phyloP scores from a whole-genome alignment of 345 rosid species.

The Moricandia arvensis region DNA sequence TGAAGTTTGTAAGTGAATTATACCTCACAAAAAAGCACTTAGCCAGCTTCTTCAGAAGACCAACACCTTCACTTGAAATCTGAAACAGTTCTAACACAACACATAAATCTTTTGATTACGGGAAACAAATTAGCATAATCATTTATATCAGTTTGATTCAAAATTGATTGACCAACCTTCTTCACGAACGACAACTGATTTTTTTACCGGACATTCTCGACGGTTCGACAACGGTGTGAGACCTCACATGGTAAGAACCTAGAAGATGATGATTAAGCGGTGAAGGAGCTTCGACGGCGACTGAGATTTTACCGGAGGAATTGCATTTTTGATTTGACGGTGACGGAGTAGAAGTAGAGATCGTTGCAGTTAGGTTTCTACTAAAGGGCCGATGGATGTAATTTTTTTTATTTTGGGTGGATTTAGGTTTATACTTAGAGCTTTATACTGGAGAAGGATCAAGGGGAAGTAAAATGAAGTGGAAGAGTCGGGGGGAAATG shows the following conservation, averaged over 20 bases:
- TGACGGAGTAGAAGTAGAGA: neutral
- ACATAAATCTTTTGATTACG: too few relatives aligned
- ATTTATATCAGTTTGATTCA: neutral
- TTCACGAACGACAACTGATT: neutral
- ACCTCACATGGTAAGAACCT: neutral
- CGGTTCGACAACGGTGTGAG: neutral
- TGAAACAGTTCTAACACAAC: too few relatives aligned
- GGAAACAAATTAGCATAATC: neutral
- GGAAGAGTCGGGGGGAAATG: too few relatives aligned
- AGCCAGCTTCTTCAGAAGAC: neutral
- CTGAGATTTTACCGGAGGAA: neutral
- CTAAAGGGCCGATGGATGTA: neutral
- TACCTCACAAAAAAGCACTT: neutral
- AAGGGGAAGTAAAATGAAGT: too few relatives aligned
- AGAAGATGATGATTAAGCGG: neutral
- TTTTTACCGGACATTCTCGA: neutral
- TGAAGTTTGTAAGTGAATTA: neutral
- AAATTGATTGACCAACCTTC: too few relatives aligned
- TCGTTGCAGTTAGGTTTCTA: neutral
- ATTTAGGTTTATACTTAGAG: too few relatives aligned
- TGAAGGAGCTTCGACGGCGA: neutral
- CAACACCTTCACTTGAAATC: neutral
- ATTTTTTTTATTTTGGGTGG: too few relatives aligned
- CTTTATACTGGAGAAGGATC: too few relatives aligned
- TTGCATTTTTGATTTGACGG: neutral